Percentiles rank a stretch among this genome's conserved stretches.
These are phyloP conservation scores for Eimeria brunetti DNA, from an alignment of 169 alveolate genomes.

Conservation along the genomic window DNA sequence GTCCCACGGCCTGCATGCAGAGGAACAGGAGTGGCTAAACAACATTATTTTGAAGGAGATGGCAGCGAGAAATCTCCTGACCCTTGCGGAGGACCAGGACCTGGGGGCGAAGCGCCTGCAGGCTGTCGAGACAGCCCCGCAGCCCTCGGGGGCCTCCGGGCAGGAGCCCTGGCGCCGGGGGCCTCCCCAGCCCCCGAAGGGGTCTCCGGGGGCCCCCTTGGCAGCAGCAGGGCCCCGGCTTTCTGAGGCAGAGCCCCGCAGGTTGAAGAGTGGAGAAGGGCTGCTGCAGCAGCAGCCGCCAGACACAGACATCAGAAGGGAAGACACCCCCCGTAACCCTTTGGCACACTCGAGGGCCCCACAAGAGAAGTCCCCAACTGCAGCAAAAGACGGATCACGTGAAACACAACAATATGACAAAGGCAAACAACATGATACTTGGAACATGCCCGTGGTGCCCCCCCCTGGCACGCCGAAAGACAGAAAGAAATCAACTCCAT, in stretches of 20 bases:
- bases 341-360: not conserved
- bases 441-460: slow-evolving; percentile 16
- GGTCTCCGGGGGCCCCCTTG: not conserved
- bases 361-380: not conserved
- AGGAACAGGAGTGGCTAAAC: slow-evolving; percentile 75
- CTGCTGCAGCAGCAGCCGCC: not conserved
- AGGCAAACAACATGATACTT: not conserved
- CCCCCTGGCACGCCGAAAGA: not conserved
- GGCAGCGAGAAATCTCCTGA: slow-evolving; percentile 57
- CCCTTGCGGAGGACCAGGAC: slow-evolving; percentile 20
- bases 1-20: slow-evolving; percentile 65
- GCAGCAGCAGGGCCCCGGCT: not conserved
- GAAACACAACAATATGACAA: not conserved
- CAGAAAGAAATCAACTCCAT: not conserved
- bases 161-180: not conserved
- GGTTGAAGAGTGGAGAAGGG: not conserved
- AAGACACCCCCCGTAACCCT: not conserved
- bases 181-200: not conserved
- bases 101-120: slow-evolving; percentile 2
- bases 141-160: not conserved
- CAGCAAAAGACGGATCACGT: not conserved
- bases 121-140: not conserved
- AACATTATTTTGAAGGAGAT: slow-evolving; percentile 63
- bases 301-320: not conserved
- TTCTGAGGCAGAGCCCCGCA: not conserved